phyloP scores from a whole-genome alignment of 176 grass and related monocot species.

The Thinopyrum elongatum region DNA sequence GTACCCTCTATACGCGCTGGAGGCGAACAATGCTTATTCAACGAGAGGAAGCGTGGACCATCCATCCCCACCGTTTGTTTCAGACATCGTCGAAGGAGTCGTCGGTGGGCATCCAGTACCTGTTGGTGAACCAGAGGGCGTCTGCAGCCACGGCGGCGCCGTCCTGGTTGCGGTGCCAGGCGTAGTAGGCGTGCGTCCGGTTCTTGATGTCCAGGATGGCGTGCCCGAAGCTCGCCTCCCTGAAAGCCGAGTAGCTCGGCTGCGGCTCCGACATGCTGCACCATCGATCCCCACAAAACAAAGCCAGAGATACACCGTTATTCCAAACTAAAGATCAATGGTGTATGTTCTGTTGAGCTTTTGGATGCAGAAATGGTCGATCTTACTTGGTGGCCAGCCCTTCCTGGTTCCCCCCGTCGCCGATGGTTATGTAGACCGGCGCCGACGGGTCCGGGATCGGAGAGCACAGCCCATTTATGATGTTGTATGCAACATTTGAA shows the following conservation, averaged over 20 bases:
- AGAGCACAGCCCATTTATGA: constrained; percentile 62
- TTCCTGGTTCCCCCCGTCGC: constrained; percentile 88
- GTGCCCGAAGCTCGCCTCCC: constrained; percentile 96
- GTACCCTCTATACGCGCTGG: not conserved
- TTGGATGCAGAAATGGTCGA: too few relatives aligned
- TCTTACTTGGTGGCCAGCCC: constrained; percentile 78
- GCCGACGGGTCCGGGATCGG: constrained; percentile 58
- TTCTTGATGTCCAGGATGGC: constrained; percentile 94
- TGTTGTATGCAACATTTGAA: constrained; percentile 79
- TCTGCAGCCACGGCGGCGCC: constrained; percentile 64
- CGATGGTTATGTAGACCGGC: constrained; percentile 84
- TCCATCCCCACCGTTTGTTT: not conserved
- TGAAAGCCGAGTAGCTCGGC: constrained; percentile 88
- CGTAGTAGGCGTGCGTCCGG: constrained; percentile 81
- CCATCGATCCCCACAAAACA: not conserved
- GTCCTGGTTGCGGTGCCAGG: constrained; percentile 88
- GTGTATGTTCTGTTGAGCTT: too few relatives aligned
- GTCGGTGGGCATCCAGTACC: constrained; percentile 57
- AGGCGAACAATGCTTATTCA: not conserved
- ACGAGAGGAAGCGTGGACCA: not conserved
- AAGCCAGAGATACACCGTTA: not conserved
- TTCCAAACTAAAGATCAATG: too few relatives aligned
- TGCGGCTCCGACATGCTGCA: constrained; percentile 83
- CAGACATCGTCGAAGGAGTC: constrained; percentile 36
- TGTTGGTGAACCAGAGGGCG: constrained; percentile 79